phyloP scores from a whole-genome alignment of 306 rosid genomes.

The Lablab purpureus region DNA sequence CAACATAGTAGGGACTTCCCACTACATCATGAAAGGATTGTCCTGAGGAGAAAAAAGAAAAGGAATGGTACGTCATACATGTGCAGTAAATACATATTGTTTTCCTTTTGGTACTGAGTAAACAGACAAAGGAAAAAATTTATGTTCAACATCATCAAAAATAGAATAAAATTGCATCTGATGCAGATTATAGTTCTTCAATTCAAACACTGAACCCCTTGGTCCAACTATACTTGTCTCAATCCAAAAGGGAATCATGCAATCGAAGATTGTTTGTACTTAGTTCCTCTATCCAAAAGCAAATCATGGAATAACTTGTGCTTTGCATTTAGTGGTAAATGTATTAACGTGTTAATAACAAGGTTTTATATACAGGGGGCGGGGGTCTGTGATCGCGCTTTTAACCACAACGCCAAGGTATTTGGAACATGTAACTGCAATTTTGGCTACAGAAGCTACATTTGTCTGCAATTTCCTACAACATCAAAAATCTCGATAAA shows the following conservation, averaged over 20 bases:
- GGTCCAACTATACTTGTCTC: not conserved
- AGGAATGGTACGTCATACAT: conserved; percentile 6
- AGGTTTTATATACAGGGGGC: too few relatives aligned
- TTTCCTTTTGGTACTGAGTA: not conserved
- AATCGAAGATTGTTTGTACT: conserved; percentile 19
- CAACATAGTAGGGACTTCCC: conserved; percentile 93
- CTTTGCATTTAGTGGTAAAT: not conserved
- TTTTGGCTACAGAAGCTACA: too few relatives aligned
- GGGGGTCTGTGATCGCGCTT: too few relatives aligned
- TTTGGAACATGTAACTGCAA: too few relatives aligned
- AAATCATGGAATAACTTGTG: not conserved
- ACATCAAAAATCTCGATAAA: too few relatives aligned
- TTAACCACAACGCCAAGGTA: too few relatives aligned
- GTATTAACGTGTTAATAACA: conserved; percentile 1
- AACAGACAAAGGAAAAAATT: not conserved
- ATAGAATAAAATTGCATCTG: not conserved
- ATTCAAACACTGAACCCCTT: not conserved
- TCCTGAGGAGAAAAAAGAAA: conserved; percentile 57
- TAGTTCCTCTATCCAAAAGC: not conserved
- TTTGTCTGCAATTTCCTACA: not conserved
- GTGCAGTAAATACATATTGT: not conserved
- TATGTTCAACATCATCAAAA: not conserved
- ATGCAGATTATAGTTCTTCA: conserved; percentile 23
- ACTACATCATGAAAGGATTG: conserved; percentile 75
- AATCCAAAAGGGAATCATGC: not conserved